phyloP scores from a whole-genome alignment of 345 rosid species.

The Noccaea bulbosa region DNA sequence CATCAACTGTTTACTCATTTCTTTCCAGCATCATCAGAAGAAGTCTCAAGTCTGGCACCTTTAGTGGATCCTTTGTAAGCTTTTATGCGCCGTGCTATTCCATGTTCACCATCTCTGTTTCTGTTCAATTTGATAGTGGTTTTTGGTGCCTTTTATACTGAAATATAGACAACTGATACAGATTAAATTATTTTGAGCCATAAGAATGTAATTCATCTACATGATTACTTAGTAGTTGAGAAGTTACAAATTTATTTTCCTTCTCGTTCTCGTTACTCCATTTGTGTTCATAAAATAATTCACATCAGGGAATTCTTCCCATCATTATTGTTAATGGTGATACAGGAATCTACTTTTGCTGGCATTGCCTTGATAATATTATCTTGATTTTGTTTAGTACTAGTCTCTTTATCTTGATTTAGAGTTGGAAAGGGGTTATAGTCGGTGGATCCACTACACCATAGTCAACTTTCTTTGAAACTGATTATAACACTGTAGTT shows the following conservation, averaged over 20 bases:
- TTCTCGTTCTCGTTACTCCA: neutral
- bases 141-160: slow-evolving; percentile 28
- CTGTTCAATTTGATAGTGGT: slow-evolving; percentile 11
- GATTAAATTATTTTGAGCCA: slow-evolving; percentile 11
- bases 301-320: neutral
- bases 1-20: slow-evolving; percentile 95
- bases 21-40: slow-evolving; percentile 90
- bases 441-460: too few species aligned
- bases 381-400: neutral
- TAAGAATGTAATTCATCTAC: neutral
- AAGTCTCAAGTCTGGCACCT: slow-evolving; percentile 89
- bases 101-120: slow-evolving; percentile 24
- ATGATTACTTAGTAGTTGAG: slow-evolving; percentile 9
- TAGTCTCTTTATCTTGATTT: neutral
- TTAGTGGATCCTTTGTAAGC: slow-evolving; percentile 92
- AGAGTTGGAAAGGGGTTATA: neutral
- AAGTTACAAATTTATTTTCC: slow-evolving; percentile 9
- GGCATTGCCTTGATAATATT: neutral
- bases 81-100: slow-evolving; percentile 4
- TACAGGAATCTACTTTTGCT: neutral
- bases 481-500: too few species aligned
- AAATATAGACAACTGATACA: slow-evolving; percentile 10
- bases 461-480: too few species aligned
- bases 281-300: slow-evolving; percentile 16
- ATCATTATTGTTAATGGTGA: neutral